Base-by-base conservation (phyloP, 441 rosid genomes). In the Hura crepitans region DNA sequence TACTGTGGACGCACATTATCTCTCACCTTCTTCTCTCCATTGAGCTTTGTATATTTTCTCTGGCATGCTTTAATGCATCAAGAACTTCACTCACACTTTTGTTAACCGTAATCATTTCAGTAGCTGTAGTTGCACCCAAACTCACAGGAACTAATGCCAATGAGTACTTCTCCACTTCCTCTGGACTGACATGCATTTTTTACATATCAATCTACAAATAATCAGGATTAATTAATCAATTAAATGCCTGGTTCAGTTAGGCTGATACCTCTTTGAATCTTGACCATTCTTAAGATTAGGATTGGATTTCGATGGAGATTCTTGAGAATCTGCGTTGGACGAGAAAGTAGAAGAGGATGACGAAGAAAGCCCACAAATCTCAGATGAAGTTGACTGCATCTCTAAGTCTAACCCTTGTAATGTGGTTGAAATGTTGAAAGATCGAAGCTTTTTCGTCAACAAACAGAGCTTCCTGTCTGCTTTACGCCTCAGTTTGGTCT, bases 381-480 rank as follows among this genome's bases (percentile, higher is more conserved):
- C 84, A 39, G 85, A 79, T 62, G 79, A 75, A 62, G 80, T 73
- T 50, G 75, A 78, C 42, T 67, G 74, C 42, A 68, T 72, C 43
- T 79, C 87, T 31, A 83, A n/a, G n/a, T n/a, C 75, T 72, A 35
- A 1, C 8, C 77, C 75, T 43, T 78, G 82, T 33, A 72, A 73
- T 74, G 65, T 25, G 17, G 72, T 53, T 7, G 80, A 75, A 54
- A 76, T 59, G 54, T 87, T 84, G 69, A 85, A 64, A n/a, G 81
- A 79, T 35, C 84, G 84, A 18, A 93, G 83, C 83, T 89, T 91
- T 69, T 81, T 87, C 77, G 62, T 79, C 71, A 91, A 72, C 69
- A 74, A 64, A 17, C 79, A 79, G 0, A 89, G 86, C 75, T 85
- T 88, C 72, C 81, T 88, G 66, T 88, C 96, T 22, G 97, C 87